These are phyloP conservation scores for Russula emetica DNA, from an alignment of 768 basidiomycete genomes.

Conservation along the genomic window DNA sequence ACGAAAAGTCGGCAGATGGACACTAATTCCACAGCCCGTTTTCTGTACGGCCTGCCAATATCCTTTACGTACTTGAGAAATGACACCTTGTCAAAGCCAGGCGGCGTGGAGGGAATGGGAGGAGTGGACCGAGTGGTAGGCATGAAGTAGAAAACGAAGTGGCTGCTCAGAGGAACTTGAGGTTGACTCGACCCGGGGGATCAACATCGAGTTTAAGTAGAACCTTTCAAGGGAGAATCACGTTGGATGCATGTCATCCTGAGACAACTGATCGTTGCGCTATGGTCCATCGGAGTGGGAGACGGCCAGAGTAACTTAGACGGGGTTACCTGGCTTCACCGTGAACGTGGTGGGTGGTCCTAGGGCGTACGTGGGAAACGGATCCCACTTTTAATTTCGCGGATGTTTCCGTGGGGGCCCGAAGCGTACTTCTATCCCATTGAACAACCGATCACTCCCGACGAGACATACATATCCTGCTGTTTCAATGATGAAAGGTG, in stretches of 20 bases:
- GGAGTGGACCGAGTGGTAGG: not conserved
- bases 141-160: not conserved
- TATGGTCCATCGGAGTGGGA: too few species aligned
- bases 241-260: not conserved
- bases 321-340: too few species aligned
- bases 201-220: not conserved
- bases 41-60: conserved; percentile 11
- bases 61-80: conserved; percentile 4
- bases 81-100: not conserved
- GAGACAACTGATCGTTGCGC: not conserved
- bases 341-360: too few species aligned
- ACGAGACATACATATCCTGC: too few species aligned
- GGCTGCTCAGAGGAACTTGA: not conserved
- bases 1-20: not conserved
- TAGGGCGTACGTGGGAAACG: too few species aligned
- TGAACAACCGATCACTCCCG: too few species aligned
- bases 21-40: not conserved
- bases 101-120: too few species aligned
- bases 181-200: not conserved
- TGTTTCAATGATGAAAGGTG: too few species aligned
- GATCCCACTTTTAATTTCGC: too few species aligned
- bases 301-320: not conserved
- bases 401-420: too few species aligned
- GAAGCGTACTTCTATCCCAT: too few species aligned
- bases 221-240: not conserved